These are phyloP conservation scores for Loxodes magnus DNA, from an alignment of 73 alveolate genomes.

Conservation along the genomic window DNA sequence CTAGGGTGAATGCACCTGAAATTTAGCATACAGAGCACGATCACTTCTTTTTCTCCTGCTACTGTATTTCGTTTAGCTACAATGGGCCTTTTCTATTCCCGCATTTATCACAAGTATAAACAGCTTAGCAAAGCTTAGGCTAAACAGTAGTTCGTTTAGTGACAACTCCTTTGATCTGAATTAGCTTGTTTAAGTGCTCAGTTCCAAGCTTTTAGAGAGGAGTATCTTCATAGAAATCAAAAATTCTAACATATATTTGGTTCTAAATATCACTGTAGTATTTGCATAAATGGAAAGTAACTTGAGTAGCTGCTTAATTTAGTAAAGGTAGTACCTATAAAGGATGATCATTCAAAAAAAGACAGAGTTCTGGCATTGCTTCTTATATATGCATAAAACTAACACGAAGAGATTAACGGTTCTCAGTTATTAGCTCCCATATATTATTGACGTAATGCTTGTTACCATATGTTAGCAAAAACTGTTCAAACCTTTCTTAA, in stretches of 20 bases:
- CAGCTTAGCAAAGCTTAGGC: constrained; percentile 83
- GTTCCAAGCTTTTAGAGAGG: constrained; percentile 84
- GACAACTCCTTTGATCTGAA: constrained; percentile 93
- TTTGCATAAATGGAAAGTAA: constrained; percentile 75
- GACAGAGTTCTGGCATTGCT: constrained; percentile 71
- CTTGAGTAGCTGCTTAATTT: constrained; percentile 87
- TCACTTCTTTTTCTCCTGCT: constrained; percentile 61
- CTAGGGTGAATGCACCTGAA: constrained; percentile 89
- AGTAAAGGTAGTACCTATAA: constrained; percentile 73
- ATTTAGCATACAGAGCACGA: constrained; percentile 94
- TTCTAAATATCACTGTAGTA: constrained; percentile 80
- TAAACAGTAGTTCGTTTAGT: constrained; percentile 94
- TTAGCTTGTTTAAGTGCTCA: constrained; percentile 86
- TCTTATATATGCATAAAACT: constrained; percentile 52
- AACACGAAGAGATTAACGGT: constrained; percentile 83
- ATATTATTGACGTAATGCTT: constrained; percentile 79
- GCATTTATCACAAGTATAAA: constrained; percentile 86
- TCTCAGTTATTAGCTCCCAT: constrained; percentile 86
- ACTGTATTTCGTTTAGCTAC: constrained; percentile 66
- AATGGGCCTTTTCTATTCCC: constrained; percentile 95
- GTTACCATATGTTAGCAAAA: no score
- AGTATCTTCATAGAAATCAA: constrained; percentile 84
- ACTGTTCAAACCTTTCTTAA: no score
- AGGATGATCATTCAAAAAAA: constrained; percentile 96
- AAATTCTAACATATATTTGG: constrained; percentile 87